These are phyloP conservation scores for Boletus reticulatus DNA, from an alignment of 768 basidiomycete genomes.

Conservation along the genomic window DNA sequence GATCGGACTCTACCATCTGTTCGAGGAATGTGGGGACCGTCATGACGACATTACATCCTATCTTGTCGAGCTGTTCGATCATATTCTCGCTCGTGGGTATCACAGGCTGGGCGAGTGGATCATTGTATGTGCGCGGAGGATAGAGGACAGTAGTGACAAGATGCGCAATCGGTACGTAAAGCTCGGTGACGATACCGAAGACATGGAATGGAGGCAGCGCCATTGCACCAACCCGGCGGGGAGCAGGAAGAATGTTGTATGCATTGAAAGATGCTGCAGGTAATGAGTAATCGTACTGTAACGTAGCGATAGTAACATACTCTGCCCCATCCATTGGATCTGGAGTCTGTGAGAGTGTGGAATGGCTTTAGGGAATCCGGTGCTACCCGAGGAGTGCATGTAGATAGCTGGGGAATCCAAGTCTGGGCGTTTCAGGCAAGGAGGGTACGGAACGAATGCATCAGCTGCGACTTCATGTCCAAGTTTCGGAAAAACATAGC, in stretches of 20 bases:
- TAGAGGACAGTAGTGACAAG: slow-evolving; percentile 29
- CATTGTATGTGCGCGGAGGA: slow-evolving; percentile 23
- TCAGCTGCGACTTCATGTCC: slow-evolving; percentile 2
- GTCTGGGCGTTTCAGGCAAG: not conserved
- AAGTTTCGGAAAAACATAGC: slow-evolving; percentile 37
- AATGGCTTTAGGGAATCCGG: slow-evolving; percentile 46
- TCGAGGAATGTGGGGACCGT: slow-evolving; percentile 20
- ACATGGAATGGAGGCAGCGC: slow-evolving; percentile 41
- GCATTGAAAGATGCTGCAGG: not conserved
- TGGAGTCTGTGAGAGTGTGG: slow-evolving; percentile 31
- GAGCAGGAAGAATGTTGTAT: not conserved
- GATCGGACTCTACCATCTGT: slow-evolving; percentile 10
- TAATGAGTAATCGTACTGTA: too few relatives aligned
- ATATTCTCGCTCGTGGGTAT: slow-evolving; percentile 18
- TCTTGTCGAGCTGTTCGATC: slow-evolving; percentile 9
- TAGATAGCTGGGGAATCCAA: slow-evolving; percentile 15
- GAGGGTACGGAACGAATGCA: slow-evolving; percentile 10
- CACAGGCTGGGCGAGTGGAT: slow-evolving; percentile 7
- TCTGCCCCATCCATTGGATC: slow-evolving; percentile 32
- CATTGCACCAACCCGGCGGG: slow-evolving; percentile 24
- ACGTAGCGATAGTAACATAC: slow-evolving; percentile 21
- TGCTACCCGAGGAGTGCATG: slow-evolving; percentile 35
- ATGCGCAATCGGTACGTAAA: slow-evolving; percentile 32
- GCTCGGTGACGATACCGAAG: slow-evolving; percentile 32
- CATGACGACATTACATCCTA: slow-evolving; percentile 9